A percentile compares a stretch with the other conserved stretches of the same genome.
Conservation (phyloP, 2,329 filamentous ascomycete genomes). For the Fusarium concolor region DNA sequence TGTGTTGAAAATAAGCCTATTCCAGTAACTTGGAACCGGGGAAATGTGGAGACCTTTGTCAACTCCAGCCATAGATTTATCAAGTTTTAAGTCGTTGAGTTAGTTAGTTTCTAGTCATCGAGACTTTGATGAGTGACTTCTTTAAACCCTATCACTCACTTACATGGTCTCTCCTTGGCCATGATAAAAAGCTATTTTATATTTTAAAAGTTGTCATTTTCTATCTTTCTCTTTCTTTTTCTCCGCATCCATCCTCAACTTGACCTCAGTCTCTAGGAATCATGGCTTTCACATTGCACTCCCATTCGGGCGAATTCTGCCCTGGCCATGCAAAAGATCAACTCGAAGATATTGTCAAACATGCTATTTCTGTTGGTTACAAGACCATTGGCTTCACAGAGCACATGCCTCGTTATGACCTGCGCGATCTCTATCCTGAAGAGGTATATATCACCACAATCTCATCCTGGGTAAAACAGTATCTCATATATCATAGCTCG, state of each 20-base stretch:
- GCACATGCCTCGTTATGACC: constrained; percentile 86
- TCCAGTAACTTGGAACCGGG: not conserved
- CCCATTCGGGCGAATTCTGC: constrained; percentile 98
- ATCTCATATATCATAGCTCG: constrained; percentile 55
- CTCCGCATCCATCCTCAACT: not conserved
- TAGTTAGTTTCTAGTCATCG: not conserved
- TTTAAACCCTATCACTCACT: not conserved
- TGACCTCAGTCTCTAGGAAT: not conserved
- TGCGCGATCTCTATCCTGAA: constrained; percentile 89
- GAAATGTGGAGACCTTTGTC: constrained; percentile 26
- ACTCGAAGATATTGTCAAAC: constrained; percentile 84
- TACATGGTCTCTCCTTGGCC: constrained; percentile 2
- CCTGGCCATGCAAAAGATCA: constrained; percentile 86
- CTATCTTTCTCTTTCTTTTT: not conserved
- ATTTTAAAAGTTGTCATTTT: not conserved
- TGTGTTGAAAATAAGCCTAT: constrained; percentile 6
- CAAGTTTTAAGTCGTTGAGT: constrained; percentile 4
- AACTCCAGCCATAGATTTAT: constrained; percentile 4
- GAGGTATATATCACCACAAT: constrained; percentile 66
- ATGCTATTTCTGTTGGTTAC: constrained; percentile 83
- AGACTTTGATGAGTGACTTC: constrained; percentile 14
- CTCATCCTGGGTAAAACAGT: not conserved
- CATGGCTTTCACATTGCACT: constrained; percentile 99
- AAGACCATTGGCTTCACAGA: constrained; percentile 89
- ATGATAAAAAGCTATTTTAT: not conserved